A percentile compares a stretch with the other conserved stretches of the same genome.
Conservation (phyloP, 2,329 filamentous ascomycete genomes). For the Hortaea sp. region DNA sequence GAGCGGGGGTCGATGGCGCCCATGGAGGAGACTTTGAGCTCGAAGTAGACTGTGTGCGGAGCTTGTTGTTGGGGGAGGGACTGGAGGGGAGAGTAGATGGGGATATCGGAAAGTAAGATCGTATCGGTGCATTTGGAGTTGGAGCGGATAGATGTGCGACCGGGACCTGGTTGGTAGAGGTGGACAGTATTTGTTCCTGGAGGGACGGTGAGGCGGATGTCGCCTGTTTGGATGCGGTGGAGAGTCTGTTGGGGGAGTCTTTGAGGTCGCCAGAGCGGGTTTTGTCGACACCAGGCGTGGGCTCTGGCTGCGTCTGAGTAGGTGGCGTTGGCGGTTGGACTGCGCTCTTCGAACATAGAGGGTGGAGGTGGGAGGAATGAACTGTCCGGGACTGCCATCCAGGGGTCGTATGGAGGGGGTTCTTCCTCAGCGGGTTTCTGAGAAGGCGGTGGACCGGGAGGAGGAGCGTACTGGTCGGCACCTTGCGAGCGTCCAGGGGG, state of each 20-base stretch:
- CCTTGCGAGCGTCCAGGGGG: conserved; percentile 20
- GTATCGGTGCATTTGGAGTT: conserved; percentile 44
- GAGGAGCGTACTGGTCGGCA: conserved; percentile 18
- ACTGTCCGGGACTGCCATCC: conserved; percentile 64
- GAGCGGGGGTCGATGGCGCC: conserved; percentile 16
- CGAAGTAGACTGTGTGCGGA: conserved; percentile 59
- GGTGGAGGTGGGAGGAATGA: conserved; percentile 64
- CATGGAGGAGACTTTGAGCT: conserved; percentile 48
- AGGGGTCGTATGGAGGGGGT: conserved; percentile 57
- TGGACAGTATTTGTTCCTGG: conserved; percentile 32
- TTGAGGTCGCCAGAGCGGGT: conserved; percentile 49
- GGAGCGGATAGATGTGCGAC: conserved; percentile 37
- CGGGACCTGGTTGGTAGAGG: conserved; percentile 37
- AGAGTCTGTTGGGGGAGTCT: conserved; percentile 26
- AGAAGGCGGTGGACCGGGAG: conserved; percentile 21
- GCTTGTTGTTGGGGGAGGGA: conserved; percentile 42
- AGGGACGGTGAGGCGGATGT: conserved; percentile 40
- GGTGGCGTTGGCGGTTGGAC: conserved; percentile 60
- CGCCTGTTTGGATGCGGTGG: conserved; percentile 37
- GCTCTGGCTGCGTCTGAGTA: conserved; percentile 54
- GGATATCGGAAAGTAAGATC: conserved; percentile 57
- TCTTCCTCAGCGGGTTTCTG: conserved; percentile 18
- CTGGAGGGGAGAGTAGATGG: conserved; percentile 55
- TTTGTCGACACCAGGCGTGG: conserved; percentile 52
- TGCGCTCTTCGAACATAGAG: conserved; percentile 53